Base-by-base conservation (phyloP, 805 yeast genomes). In the Kodamaea jinghongensis region DNA sequence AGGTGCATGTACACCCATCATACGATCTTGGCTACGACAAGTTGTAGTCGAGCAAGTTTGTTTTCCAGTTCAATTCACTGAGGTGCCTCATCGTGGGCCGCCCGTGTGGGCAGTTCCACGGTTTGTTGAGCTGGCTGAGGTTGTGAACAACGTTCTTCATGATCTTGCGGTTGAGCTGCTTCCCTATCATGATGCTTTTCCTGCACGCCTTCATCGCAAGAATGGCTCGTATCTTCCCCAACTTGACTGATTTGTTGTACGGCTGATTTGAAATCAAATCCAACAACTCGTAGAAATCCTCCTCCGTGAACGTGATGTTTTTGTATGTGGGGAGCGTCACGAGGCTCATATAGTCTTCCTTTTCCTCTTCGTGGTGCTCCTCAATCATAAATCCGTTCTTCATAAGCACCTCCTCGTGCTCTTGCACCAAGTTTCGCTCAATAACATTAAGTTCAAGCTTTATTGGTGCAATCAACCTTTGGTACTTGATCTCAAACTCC, bases 91-190 rank as follows among this genome's bases (percentile, higher is more conserved):
- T 80, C 1, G 99, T 93, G 0, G 99, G 99, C 47, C 99, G 69
- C 0, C 99, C 99, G 62, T 93, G 99, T 0, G 99, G 99, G 54
- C 89, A 81, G 51, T 83, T 84, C 99, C 99, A 93, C 0, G 99
- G 99, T 55, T 87, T 86, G 45, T 88, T 90, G 28, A 93, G 67
- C 0, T 59, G 65, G 9, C 91, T 78, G 38, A 93, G 65, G 52
- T 88, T 75, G 22, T 65, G 56, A 4, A 93, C 90, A 2, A 93
- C 79, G 28, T 54, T 65, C 2, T 60, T 56, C 99, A 93, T 93
- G 6, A 78, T 74, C 6, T 58, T 67, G 22, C 39, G 48, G 6
- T 69, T 71, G 32, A 93, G 67, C 3, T 83, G 76, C 47, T 75
- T 81, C 0, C 99, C 99, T 34, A 93, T 81, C 99, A 93, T 93